Evolutionary conservation across 2,329 filamentous ascomycete species (phyloP), one percentile per base, ranked within the genome.

Genomic region (Phialophora tarda): DNA sequence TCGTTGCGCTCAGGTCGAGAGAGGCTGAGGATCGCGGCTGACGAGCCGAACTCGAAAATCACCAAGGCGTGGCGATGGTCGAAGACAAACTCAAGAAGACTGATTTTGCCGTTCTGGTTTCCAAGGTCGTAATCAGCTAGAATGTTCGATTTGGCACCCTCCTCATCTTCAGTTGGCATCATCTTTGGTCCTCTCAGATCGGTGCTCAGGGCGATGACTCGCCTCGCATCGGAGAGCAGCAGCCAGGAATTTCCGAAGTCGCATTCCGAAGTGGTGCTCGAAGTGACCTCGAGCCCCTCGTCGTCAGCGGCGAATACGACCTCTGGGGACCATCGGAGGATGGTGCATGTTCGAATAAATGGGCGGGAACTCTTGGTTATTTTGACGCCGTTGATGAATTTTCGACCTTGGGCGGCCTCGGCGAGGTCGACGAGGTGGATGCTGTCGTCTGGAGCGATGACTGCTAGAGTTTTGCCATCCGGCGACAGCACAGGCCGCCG

Each of bases 311-410:
- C 17, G 12, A 26, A 12, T 3, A 67, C 41, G 26, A 47, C 47
- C 32, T 69, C 67, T 44, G 69, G 69, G 17, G 69, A 69, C 69
- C 69, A 71, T 8, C 64, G 67, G 17, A 71, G 47, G 24, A 71
- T 64, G 28, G 50, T 54, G 44, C 63, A 66, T 48, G 58, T 34
- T 41, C 58, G 51, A 38, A 69, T 32, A 30, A 69, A 64, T 21
- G 57, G 1, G 24, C 57, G 65, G 14, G 41, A 41, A 2, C 38
- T 17, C 24, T 23, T 57, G 7, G 59, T 64, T 14, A 69, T 11
- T 59, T 53, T 65, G 47, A 69, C 14, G 6, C 38, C 50, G 23
- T 62, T 65, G 63, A 65, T 66, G 61, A 47, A 57, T 53, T 24
- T 50, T 17, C 56, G 59, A 14, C 64, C 55, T 26, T 65, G 47